Conservation (phyloP, 202 grass and related monocot species). For the Carex arenaria region DNA sequence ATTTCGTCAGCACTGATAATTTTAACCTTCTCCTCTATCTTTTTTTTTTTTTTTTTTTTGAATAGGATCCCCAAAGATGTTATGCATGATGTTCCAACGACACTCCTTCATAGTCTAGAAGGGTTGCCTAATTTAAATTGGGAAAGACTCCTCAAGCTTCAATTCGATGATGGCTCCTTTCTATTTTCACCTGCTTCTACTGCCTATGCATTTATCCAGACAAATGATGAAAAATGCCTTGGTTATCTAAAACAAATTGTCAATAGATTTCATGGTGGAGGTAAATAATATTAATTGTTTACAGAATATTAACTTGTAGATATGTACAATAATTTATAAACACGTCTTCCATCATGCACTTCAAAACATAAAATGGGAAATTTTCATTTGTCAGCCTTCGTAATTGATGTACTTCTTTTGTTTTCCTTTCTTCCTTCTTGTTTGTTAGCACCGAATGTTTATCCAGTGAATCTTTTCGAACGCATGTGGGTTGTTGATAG, state of each 20-base stretch:
- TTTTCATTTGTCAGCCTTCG: not conserved
- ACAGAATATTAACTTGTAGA: not conserved
- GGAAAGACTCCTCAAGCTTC: conserved; percentile 63
- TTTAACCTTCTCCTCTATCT: not conserved
- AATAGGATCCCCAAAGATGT: conserved; percentile 73
- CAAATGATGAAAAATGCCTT: conserved; percentile 63
- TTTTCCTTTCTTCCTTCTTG: not conserved
- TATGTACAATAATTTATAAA: not conserved
- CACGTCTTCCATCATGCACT: not conserved
- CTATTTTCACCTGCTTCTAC: conserved; percentile 75
- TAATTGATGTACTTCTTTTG: not conserved
- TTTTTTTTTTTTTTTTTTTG: not conserved
- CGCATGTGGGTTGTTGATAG: conserved; percentile 73
- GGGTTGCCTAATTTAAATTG: conserved; percentile 71
- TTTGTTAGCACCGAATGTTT: conserved; percentile 67
- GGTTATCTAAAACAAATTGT: conserved; percentile 56
- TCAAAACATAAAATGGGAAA: not conserved
- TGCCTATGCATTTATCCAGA: conserved; percentile 74
- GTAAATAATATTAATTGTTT: conserved; percentile 21
- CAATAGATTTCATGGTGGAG: conserved; percentile 59
- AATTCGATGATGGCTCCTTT: conserved; percentile 68
- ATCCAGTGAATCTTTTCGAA: conserved; percentile 91
- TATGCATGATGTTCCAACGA: conserved; percentile 72
- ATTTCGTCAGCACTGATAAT: not conserved
- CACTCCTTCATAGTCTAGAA: conserved; percentile 82